A percentile compares a stretch with the other conserved stretches of the same genome.
phyloP scores from a whole-genome alignment of 805 yeast genomes.

The Nakazawaea peltata region DNA sequence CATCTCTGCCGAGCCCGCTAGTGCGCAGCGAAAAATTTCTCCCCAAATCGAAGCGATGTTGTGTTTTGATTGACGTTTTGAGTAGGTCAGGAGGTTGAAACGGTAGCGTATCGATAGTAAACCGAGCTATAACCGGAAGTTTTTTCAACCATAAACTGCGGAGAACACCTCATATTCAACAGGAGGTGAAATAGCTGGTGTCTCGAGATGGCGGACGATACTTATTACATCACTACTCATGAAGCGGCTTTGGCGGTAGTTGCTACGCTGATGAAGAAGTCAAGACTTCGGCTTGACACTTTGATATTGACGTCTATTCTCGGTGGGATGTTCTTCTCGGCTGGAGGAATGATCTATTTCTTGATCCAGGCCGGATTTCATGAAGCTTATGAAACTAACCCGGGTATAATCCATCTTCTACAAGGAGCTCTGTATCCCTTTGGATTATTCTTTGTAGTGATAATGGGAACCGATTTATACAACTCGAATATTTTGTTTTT shows the following conservation, averaged over 20 bases:
- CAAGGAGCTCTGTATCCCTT: constrained; percentile 63
- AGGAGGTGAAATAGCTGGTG: no score
- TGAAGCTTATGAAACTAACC: constrained; percentile 28
- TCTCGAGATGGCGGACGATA: no score
- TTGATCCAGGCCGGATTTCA: constrained; percentile 46
- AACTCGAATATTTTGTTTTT: constrained; percentile 70
- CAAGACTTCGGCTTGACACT: constrained; percentile 54
- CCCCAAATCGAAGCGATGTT: no score
- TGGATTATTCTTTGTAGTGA: constrained; percentile 67
- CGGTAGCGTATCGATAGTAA: no score
- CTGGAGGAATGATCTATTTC: constrained; percentile 67
- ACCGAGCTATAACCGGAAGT: no score
- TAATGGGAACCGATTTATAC: constrained; percentile 68
- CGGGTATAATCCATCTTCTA: constrained; percentile 44
- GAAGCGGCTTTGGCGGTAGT: constrained; percentile 81
- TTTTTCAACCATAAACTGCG: no score
- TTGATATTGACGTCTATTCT: constrained; percentile 55
- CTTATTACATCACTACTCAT: constrained; percentile 62
- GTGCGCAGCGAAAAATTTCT: no score
- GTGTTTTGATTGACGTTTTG: no score
- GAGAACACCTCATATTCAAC: no score
- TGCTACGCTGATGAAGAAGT: constrained; percentile 79
- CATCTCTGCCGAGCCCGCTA: no score
- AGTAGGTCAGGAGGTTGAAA: no score
- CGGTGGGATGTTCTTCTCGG: constrained; percentile 62